Percentiles rank a stretch among this genome's conserved stretches.
Conservation (phyloP, 306 rosid species). For the Datisca glomerata region DNA sequence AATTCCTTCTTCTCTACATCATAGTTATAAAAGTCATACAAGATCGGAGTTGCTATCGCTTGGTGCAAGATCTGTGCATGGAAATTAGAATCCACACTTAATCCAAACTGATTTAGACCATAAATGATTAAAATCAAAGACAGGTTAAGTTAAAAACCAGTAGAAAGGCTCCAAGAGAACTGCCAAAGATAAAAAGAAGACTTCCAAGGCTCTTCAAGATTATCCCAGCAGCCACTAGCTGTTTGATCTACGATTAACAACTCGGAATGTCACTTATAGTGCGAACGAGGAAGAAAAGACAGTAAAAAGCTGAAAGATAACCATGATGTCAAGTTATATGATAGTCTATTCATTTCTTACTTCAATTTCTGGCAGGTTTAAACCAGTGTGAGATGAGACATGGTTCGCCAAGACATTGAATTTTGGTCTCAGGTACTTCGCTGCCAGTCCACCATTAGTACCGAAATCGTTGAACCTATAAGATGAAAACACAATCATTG, state of each 20-base stretch:
- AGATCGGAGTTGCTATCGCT: constrained; percentile 35
- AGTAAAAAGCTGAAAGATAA: background rate
- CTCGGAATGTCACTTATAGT: constrained; percentile 7
- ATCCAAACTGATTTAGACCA: background rate
- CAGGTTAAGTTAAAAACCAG: constrained; percentile 33
- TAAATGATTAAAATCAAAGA: background rate
- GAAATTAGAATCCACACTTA: background rate
- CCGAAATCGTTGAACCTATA: constrained; percentile 52
- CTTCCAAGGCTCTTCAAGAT: constrained; percentile 49
- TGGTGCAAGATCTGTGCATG: constrained; percentile 47
- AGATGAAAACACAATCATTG: too few relatives aligned
- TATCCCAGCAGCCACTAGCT: constrained; percentile 34
- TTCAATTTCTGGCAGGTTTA: constrained; percentile 32
- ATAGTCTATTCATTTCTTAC: constrained; percentile 19
- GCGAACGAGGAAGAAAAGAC: background rate
- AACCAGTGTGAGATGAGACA: constrained; percentile 28
- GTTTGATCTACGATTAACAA: constrained; percentile 25
- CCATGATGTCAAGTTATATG: background rate
- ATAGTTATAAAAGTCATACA: constrained; percentile 59
- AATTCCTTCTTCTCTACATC: constrained; percentile 46
- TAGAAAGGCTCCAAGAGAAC: constrained; percentile 41
- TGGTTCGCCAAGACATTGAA: constrained; percentile 26
- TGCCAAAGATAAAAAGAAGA: constrained; percentile 44
- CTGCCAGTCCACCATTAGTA: constrained; percentile 47
- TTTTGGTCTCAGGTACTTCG: constrained; percentile 35